A percentile compares a stretch with the other conserved stretches of the same genome.
Conservation (phyloP, 768 basidiomycete genomes). For the Tricholoma hemisulphureum region DNA sequence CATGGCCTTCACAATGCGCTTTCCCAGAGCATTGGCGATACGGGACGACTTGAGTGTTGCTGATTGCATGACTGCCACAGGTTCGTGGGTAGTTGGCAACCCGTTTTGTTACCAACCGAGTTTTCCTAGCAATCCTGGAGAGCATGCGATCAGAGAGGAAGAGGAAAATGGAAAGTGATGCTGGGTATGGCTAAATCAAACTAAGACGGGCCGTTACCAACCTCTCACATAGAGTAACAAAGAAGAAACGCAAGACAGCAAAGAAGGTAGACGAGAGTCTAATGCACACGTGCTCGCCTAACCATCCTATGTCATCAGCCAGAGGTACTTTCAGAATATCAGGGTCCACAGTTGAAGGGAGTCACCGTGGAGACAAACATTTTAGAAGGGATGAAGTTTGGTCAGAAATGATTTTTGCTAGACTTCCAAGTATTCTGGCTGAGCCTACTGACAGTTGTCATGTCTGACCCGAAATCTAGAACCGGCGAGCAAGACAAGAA, state of each 20-base stretch:
- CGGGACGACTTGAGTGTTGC: conserved; percentile 72
- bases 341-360: conserved; percentile 60
- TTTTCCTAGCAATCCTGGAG: conserved; percentile 52
- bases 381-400: conserved; percentile 76
- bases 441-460: conserved; percentile 52
- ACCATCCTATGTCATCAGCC: conserved; percentile 36
- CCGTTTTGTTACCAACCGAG: neutral
- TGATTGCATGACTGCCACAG: conserved; percentile 72
- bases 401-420: conserved; percentile 43
- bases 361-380: conserved; percentile 61
- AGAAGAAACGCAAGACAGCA: conserved; percentile 58
- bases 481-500: conserved; percentile 68
- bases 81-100: conserved; percentile 32
- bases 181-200: conserved; percentile 38
- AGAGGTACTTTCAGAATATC: conserved; percentile 61
- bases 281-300: neutral
- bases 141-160: conserved; percentile 64
- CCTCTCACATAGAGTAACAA: conserved; percentile 30
- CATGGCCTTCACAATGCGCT: conserved; percentile 87
- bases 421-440: neutral
- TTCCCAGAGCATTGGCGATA: conserved; percentile 81
- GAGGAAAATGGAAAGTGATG: conserved; percentile 67
- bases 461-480: conserved; percentile 70
- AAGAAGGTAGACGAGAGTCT: conserved; percentile 44
- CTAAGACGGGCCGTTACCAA: neutral